Evolutionary conservation across 2,329 filamentous ascomycete genomes (phyloP), one percentile per base, ranked within the genome.

Genomic region (Fusarium pilosicola): DNA sequence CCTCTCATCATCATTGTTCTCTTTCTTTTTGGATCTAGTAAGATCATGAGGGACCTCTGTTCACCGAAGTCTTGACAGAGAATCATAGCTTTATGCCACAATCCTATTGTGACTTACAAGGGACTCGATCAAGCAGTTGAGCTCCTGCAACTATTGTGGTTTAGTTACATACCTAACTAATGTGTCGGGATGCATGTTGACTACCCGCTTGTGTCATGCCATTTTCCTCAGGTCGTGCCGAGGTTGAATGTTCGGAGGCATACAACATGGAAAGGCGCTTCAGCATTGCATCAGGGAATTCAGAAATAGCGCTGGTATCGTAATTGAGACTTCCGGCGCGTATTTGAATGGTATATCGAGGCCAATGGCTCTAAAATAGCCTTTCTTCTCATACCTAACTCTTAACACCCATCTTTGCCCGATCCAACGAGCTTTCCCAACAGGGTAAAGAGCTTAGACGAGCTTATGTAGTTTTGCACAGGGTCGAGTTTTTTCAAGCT

Each of bases 381-480:
- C 42, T 62, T 26, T 24, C n/a, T 44, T 26, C 14, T 58, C 49
- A 24, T 48, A 38, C 22, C 44, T 11, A n/a, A 51, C 45, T 68
- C 54, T 59, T 39, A 14, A 30, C 14, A 69, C 38, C 30, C 49
- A 56, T 66, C 51, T 32, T 51, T 49, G 32, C 39, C 68, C 54
- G 62, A 69, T 70, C 60, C 64, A 51, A 42, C 57, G 49, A 69
- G 61, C 66, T 77, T 72, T 65, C 76, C 76, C 13, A 70, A 76
- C 74, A 38, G 42, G 69, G 76, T 34, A 78, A 74, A 64, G 75
- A 78, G 76, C 76, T 78, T 72, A 71, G 67, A 77, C 70, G 67
- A 72, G 7, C 39, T 56, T 10, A 14, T 42, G 30, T 5, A 42
- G 44, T 58, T 78, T 78, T 65, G 59, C 76, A 78, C 76, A 52